Base-by-base conservation (phyloP, 805 yeast species). In the Candida coquimbonensis region DNA sequence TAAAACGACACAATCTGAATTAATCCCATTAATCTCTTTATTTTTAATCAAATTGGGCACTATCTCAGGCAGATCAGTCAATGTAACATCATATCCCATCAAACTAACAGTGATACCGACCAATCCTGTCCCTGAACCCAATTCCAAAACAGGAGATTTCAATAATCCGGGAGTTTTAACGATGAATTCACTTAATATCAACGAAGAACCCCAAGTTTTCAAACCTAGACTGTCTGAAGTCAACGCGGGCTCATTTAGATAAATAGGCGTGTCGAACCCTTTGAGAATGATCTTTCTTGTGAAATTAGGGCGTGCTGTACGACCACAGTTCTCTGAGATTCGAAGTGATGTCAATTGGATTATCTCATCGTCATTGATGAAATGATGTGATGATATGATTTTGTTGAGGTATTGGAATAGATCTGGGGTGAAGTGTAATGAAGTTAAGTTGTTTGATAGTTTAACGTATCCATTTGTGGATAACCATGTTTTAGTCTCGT, bases 51-150 rank as follows among this genome's bases (percentile, higher is more conserved):
- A 60, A 56, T 93, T 91, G 0, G 78, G 77, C 0, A 84, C 72
- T 38, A 91, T 90, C 42, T 81, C 93, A 0, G 80, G 80, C 41
- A 93, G 66, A 61, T 91, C 99, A 0, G 98, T 90, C 24, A 88
- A 61, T 0, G 46, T 40, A 62, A 60, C 47, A 3, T 45, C 42
- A 39, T 48, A 59, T 0, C 88, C 88, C 7, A 82, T 55, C 9
- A 70, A 47, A 0, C 75, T 77, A 46, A 86, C 72, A 0, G 81
- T 72, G 33, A 93, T 83, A 0, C 98, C 97, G 4, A 82, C 83
- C 14, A 91, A 69, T 0, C 99, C 99, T 0, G 99, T 93, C 0
- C 99, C 99, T 0, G 98, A 73, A 0, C 99, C 99, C n/a, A 93
- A 66, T 56, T 91, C 99, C 27, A 86, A 60, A 24, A 45, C 55